Base-by-base conservation (phyloP, 257 asterid species). In the Salvia rosmarinus region DNA sequence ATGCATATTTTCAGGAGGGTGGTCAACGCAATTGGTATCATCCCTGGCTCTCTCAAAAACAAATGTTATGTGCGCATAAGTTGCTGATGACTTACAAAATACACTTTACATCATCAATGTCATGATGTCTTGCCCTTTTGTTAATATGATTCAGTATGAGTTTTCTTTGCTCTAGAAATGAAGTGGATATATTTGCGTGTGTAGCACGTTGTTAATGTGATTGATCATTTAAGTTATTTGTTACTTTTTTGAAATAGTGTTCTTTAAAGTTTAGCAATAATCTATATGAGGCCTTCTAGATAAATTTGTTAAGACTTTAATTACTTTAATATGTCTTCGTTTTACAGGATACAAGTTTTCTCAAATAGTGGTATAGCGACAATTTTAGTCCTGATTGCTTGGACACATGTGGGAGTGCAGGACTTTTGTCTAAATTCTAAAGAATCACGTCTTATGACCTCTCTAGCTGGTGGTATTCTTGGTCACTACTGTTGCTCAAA, bases 401-500 rank as follows among this genome's bases (percentile, higher is more conserved):
- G 96, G 96, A 84, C 77, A 71, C 49, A 83, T 76, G 79, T 63
- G 66, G 97, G 97, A 44, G 72, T 78, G n/a, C 82, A 63, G 68
- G 98, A 94, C 74, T 75, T 69, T 46, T 94, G 98, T 79, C 84
- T 94, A 30, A 85, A 94, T 80, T 87, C 98, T 34, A 94, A 83
- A 83, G 96, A 89, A 70, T 87, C 96, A 12, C 68, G 75, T 39
- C 73, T 82, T 57, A 34, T 90, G 79, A 88, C 94, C 32, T 60
- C 78, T 64, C 55, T 94, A 28, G 79, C 85, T 70, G 97, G 97
- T 71, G 96, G 92, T 42, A 77, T 94, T 67, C 83, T 93, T 74
- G 98, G 98, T 65, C 97, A 90, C 67, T 93, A 89, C 66, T 87
- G 98, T 77, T 93, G 98, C 87, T 86, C 89, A 78, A 94, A 87